Evolutionary conservation across 2,329 filamentous ascomycete species (phyloP).

Genomic region (Biscogniauxia mediterranea): DNA sequence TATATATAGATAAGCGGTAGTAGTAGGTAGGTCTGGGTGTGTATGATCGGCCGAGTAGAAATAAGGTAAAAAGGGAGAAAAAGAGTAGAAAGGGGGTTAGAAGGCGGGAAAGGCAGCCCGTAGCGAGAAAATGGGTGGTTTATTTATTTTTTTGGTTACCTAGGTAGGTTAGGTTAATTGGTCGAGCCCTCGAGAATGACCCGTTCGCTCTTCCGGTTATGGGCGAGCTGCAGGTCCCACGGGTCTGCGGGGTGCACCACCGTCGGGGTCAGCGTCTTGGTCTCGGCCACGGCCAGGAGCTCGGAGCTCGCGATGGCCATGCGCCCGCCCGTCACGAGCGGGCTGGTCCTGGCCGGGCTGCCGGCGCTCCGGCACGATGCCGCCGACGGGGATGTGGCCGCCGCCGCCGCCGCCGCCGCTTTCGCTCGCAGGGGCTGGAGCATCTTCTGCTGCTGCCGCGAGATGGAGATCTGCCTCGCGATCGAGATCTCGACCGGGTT

Average conservation of each 20-base stretch:
- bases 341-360: slow-evolving; percentile 10
- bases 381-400: slow-evolving; percentile 10
- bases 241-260: slow-evolving; percentile 40
- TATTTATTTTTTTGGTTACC: too few relatives aligned
- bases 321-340: slow-evolving; percentile 8
- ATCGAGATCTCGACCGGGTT: slow-evolving; percentile 65
- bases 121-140: too few relatives aligned
- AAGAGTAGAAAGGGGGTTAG: neutral
- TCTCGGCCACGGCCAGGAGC: slow-evolving; percentile 38
- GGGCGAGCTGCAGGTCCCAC: slow-evolving; percentile 33
- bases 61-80: neutral
- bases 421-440: slow-evolving; percentile 51
- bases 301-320: slow-evolving; percentile 33
- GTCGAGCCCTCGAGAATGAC: slow-evolving; percentile 48
- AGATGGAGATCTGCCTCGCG: slow-evolving; percentile 66
- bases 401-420: slow-evolving; percentile 10
- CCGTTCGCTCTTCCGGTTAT: slow-evolving; percentile 52
- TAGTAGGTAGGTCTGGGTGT: too few relatives aligned
- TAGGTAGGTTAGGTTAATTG: neutral
- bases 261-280: slow-evolving; percentile 45
- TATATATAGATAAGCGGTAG: too few relatives aligned
- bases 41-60: too few relatives aligned
- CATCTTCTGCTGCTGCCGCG: slow-evolving; percentile 58
- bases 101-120: neutral
- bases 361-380: slow-evolving; percentile 29